Conservation (phyloP, 495 filamentous ascomycete genomes). For the Aspergillus cavernicola region DNA sequence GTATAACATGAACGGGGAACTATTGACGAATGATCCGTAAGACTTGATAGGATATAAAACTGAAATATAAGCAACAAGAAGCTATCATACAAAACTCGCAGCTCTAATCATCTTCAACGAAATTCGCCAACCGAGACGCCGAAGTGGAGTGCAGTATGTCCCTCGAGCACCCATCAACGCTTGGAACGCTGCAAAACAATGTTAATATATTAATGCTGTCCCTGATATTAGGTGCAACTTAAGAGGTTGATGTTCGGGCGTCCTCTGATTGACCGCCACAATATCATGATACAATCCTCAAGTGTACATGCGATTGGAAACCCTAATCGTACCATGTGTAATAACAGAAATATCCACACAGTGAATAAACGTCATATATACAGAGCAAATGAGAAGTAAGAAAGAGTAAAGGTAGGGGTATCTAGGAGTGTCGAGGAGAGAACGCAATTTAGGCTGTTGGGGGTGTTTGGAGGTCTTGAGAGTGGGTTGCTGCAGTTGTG, state of each 20-base stretch:
- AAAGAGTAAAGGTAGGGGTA: not conserved
- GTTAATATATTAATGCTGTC: not conserved
- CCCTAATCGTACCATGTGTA: not conserved
- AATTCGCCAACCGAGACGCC: no score
- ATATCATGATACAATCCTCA: not conserved
- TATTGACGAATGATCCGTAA: no score
- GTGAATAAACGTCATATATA: constrained; percentile 6
- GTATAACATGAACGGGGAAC: no score
- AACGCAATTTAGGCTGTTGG: not conserved
- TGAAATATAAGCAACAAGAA: no score
- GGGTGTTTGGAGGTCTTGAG: not conserved
- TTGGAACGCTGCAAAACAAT: constrained; percentile 1
- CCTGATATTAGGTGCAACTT: not conserved
- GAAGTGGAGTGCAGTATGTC: no score
- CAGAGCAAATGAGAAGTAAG: not conserved
- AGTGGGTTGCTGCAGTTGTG: not conserved
- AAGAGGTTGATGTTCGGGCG: not conserved
- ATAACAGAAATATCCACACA: not conserved
- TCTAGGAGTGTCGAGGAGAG: not conserved
- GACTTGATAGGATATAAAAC: no score
- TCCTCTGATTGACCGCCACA: not conserved
- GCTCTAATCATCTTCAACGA: not conserved
- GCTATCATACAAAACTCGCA: not conserved
- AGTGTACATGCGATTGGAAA: not conserved
- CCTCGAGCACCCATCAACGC: not conserved